Conservation (phyloP, 1,284 basidiomycete genomes). For the Ustilago nuda region DNA sequence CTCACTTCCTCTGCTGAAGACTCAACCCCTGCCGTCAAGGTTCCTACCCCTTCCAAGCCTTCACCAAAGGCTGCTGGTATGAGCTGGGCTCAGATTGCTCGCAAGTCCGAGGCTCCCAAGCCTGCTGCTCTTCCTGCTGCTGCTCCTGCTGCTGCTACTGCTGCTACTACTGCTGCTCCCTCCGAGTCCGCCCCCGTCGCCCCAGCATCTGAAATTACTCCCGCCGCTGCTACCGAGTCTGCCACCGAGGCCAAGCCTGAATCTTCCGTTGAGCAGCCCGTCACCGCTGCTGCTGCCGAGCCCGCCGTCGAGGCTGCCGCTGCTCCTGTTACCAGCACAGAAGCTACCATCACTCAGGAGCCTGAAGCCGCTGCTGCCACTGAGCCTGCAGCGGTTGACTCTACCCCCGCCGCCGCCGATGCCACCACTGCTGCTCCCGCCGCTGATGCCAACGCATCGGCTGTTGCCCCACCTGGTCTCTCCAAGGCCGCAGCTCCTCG, state of each 20-base stretch:
- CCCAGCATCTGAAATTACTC: slow-evolving; percentile 15
- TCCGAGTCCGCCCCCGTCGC: slow-evolving; percentile 15
- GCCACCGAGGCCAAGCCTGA: slow-evolving; percentile 23
- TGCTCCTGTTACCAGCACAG: slow-evolving; percentile 15
- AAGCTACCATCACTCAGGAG: slow-evolving; percentile 18
- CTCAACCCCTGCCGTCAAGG: slow-evolving; percentile 47
- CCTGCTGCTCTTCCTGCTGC: slow-evolving; percentile 27
- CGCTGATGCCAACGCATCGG: slow-evolving; percentile 22
- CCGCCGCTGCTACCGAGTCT: slow-evolving; percentile 16
- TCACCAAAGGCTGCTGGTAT: slow-evolving; percentile 44
- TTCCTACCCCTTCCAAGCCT: slow-evolving; percentile 46
- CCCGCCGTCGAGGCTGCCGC: slow-evolving; percentile 14
- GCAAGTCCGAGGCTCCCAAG: slow-evolving; percentile 61
- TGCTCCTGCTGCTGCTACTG: slow-evolving; percentile 30
- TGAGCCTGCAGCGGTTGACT: slow-evolving; percentile 27
- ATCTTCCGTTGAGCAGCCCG: slow-evolving; percentile 5
- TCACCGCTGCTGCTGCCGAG: slow-evolving; percentile 13
- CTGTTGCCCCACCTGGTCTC: slow-evolving; percentile 43
- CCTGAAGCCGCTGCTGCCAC: slow-evolving; percentile 16
- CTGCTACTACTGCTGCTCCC: slow-evolving; percentile 18
- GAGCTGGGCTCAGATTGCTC: slow-evolving; percentile 69
- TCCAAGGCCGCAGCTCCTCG: slow-evolving; percentile 47
- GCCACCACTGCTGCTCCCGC: slow-evolving; percentile 19
- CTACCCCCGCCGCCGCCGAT: slow-evolving; percentile 36
- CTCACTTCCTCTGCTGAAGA: slow-evolving; percentile 35